Evolutionary conservation across 306 rosid genomes (phyloP), one percentile per base, ranked within the genome.

Genomic region (apple (Malus domestica)): DNA sequence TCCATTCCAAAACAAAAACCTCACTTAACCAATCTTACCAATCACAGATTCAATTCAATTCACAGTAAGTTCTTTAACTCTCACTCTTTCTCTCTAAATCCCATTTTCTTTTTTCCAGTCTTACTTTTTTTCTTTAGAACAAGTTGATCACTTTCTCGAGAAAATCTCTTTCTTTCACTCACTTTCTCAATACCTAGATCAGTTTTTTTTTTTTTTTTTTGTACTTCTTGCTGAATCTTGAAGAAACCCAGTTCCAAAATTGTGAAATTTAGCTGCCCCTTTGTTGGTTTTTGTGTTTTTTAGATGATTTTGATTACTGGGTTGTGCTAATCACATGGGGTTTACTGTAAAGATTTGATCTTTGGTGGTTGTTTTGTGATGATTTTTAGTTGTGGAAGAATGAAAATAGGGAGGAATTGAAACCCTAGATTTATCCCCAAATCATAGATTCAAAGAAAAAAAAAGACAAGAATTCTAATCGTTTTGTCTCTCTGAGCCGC

Each of bases 11-110:
- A 80, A 59, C 66, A 70, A 78, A 14, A 71, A 68, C 54, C 54
- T 49, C 66, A 57, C 62, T 8, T 22, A 16, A 29, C 40, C 44
- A 35, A 38, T 55, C 29, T 27, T 73, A 62, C 75, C 70, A 59
- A 63, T 70, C 72, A 54, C 72, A 73, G 75, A 77, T 85, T 80
- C 85, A 77, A 68, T 75, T 25, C 65, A 60, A 12, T 60, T 61
- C 83, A 58, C 87, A 76, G 90, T 87, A 40, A 58, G 89, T 75
- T 54, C 29, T 27, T 27, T 27, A 27, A 27, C 29, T 27, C 29
- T 27, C 29, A 2, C 29, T 27, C 27, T 61, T 60, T 64, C 68
- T 64, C 32, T 67, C 20, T 20, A 58, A 52, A 67, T 79, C 76
- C 3, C 61, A 57, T 27, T 27, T 38, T 64, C 68, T 32, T 30